Evolutionary conservation across 1,284 basidiomycete species (phyloP), one percentile per base, ranked within the genome.

Genomic region (Microbotryum scabiosae): DNA sequence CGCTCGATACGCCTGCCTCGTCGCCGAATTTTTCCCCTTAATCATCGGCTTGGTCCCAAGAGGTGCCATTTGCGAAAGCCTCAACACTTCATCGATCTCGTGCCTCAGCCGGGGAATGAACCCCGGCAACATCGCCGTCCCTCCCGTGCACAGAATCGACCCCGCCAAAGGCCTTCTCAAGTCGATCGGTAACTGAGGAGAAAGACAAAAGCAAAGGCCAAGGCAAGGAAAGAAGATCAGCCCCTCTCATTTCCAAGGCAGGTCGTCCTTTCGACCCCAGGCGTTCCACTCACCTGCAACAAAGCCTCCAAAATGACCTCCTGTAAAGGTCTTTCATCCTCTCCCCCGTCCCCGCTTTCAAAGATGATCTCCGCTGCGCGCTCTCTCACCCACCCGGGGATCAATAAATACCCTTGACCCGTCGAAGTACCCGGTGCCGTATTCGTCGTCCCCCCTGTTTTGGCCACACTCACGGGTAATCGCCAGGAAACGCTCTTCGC

Each of bases 341-440:
- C 83, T 10, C 36, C 36, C 16, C 36, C 36, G 66, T 91, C 88
- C n/a, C 87, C 87, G 3, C 85, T 84, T 71, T 90, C 89, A 67
- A 97, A 97, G 1, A 97, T 78, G 5, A 93, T 81, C 73, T 98
- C 94, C 4, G 89, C 85, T 0, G 88, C 88, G 9, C 92, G 81
- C 73, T 97, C 92, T 44, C 94, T 78, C 26, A 97, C 80, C 94
- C 96, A 98, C 0, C 93, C 93, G 0, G 94, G 94, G 47, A 98
- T 83, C 49, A 87, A 79, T 44, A 97, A 75, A 0, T 85, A 87
- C 0, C 89, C 90, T 10, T 59, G 53, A 1, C 65, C 60, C 16
- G 50, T 70, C 61, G 9, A 56, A 50, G 32, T 63, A 58, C 30
- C 23, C 36, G 16, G 46, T 10, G 8, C 44, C 56, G 14, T 12